These are phyloP conservation scores for Dipteronia dyeriana DNA, from an alignment of 345 rosid species.

Conservation along the genomic window DNA sequence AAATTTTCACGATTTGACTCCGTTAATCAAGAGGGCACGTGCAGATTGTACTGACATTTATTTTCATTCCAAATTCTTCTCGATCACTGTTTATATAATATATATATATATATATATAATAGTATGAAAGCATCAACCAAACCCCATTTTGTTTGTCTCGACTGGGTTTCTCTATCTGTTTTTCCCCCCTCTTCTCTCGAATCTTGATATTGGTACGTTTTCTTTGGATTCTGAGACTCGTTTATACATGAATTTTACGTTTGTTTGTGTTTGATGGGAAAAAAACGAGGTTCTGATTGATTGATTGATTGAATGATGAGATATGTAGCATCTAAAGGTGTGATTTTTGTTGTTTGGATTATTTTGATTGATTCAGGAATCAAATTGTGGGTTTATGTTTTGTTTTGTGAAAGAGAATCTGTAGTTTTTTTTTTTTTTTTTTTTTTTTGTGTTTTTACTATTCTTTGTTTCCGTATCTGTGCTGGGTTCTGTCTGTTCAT, in stretches of 20 bases:
- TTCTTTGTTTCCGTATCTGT: not conserved
- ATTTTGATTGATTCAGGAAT: not conserved
- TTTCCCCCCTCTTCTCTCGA: not conserved
- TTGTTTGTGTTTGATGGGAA: not conserved
- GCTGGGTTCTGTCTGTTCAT: not conserved
- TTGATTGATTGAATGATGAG: not conserved
- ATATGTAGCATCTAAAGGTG: not conserved
- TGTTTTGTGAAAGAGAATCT: not conserved
- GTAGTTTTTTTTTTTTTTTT: not conserved
- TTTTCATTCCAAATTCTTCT: not conserved
- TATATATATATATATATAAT: too few relatives aligned
- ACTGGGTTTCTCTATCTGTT: not conserved
- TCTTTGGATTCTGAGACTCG: not conserved
- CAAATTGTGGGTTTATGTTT: not conserved
- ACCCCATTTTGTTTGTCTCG: not conserved
- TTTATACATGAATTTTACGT: not conserved
- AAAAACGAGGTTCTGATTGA: not conserved
- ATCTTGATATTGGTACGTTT: not conserved
- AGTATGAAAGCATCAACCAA: not conserved
- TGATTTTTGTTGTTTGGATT: not conserved
- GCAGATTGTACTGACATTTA: not conserved
- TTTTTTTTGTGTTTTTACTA: not conserved
- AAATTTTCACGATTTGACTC: not conserved
- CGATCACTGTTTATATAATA: not conserved
- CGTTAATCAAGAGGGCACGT: not conserved